Percentiles rank a stretch among this genome's conserved stretches.
Conservation (phyloP, 1,139 yeast species). For the Suhomyces coccinellae region DNA sequence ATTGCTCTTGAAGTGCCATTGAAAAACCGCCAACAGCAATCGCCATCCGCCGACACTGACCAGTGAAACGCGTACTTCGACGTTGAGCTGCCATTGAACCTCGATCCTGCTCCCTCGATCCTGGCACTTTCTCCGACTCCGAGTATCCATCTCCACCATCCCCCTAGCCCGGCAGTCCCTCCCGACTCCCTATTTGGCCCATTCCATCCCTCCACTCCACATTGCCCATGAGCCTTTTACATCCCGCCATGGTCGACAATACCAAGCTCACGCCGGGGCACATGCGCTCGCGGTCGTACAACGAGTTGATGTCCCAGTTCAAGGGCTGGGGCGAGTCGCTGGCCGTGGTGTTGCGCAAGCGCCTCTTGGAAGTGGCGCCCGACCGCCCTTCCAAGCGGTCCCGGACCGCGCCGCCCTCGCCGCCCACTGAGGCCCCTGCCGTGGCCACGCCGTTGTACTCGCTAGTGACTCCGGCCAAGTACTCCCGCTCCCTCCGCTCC, state of each 20-base stretch:
- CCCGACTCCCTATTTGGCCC: too few species aligned
- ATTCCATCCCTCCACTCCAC: too few species aligned
- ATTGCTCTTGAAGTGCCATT: too few species aligned
- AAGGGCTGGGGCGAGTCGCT: constrained; percentile 19
- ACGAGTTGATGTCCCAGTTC: constrained; percentile 32
- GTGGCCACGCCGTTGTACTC: constrained; percentile 7
- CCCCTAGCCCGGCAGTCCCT: too few species aligned
- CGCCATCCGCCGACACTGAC: too few species aligned
- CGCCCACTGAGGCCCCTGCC: constrained; percentile 28
- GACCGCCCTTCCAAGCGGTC: constrained; percentile 33
- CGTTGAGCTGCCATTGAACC: not conserved
- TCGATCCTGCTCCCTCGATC: not conserved
- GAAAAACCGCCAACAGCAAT: too few species aligned
- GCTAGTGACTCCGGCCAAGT: constrained; percentile 9
- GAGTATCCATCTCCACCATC: too few species aligned
- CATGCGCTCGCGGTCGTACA: constrained; percentile 35
- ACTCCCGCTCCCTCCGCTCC: constrained; percentile 24
- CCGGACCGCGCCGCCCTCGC: constrained; percentile 52
- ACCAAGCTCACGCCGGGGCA: constrained; percentile 34
- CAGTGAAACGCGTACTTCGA: too few species aligned
- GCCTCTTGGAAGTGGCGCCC: constrained; percentile 27
- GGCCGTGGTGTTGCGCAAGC: constrained; percentile 12
- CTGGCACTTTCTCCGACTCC: not conserved
- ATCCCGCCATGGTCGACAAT: constrained; percentile 31
- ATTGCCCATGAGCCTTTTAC: constrained; percentile 17